Conservation (phyloP, 148 eudicot species). For the Drosera capensis region DNA sequence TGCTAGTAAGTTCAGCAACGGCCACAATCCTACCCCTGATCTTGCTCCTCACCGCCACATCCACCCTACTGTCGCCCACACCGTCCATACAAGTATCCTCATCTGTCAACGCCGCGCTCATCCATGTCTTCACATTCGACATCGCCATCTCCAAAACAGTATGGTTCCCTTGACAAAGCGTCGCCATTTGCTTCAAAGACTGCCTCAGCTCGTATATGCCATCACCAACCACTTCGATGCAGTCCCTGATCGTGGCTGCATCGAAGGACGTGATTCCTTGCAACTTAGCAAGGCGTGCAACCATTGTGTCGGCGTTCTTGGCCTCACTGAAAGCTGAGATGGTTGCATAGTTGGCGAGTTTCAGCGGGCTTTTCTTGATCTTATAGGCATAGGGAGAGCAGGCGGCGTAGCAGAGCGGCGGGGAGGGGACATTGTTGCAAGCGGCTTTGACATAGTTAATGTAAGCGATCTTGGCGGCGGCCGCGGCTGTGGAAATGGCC, state of each 20-base stretch:
- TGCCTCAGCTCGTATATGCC: neutral
- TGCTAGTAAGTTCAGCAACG: constrained; percentile 20
- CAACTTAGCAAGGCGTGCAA: neutral
- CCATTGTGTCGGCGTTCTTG: neutral
- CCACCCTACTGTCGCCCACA: constrained; percentile 16
- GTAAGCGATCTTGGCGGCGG: no score
- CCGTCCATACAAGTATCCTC: constrained; percentile 48
- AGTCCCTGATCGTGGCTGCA: neutral
- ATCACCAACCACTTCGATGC: neutral
- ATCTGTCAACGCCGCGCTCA: constrained; percentile 49
- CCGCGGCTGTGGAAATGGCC: no score
- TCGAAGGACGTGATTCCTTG: neutral
- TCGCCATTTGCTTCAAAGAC: neutral
- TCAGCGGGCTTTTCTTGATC: neutral
- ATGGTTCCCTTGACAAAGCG: no score
- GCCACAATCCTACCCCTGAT: constrained; percentile 8
- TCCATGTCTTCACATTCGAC: constrained; percentile 32
- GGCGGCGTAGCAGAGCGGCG: neutral
- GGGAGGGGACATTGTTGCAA: no score
- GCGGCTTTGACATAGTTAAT: no score
- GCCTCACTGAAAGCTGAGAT: neutral
- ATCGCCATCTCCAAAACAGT: constrained; percentile 5
- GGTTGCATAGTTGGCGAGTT: no score
- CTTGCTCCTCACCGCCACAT: constrained; percentile 12
- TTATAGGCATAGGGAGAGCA: neutral